These are phyloP conservation scores for Starmerella tilneyi DNA, from an alignment of 805 yeast species.

Conservation along the genomic window DNA sequence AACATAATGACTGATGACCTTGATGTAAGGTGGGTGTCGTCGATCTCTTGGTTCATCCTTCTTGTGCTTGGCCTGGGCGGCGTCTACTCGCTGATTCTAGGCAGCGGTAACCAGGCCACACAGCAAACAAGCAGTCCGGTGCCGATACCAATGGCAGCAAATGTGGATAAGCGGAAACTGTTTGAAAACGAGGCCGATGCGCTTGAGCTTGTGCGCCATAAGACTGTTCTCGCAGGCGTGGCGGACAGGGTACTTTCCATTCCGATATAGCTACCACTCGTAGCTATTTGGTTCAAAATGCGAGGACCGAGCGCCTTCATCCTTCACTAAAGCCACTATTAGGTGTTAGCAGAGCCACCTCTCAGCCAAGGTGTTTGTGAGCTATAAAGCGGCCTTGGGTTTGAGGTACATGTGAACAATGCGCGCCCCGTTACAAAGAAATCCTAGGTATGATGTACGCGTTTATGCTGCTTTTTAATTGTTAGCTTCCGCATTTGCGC, in stretches of 20 bases:
- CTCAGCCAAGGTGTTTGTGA: too few species aligned
- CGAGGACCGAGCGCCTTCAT: too few species aligned
- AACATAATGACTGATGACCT: constrained; percentile 77
- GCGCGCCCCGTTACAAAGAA: too few species aligned
- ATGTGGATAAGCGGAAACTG: constrained; percentile 42
- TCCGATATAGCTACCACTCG: constrained; percentile 3
- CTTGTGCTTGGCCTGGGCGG: constrained; percentile 75
- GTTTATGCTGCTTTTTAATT: too few species aligned
- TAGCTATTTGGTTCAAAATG: too few species aligned
- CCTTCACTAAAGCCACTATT: too few species aligned
- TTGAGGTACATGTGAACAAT: too few species aligned
- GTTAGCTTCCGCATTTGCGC: too few species aligned
- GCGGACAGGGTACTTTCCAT: constrained; percentile 42
- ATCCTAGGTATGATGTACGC: too few species aligned
- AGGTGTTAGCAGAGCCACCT: too few species aligned
- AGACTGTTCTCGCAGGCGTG: constrained; percentile 47
- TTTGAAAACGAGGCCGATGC: constrained; percentile 66
- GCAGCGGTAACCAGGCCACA: constrained; percentile 30
- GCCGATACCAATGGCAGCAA: background rate
- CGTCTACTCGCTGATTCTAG: constrained; percentile 59
- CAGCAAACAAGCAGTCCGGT: constrained; percentile 24
- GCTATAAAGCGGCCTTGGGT: too few species aligned
- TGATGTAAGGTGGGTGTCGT: constrained; percentile 84
- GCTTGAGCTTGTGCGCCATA: constrained; percentile 51
- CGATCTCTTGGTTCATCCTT: constrained; percentile 92